Base-by-base conservation (phyloP, 2,329 filamentous ascomycete species). In the Gnomoniopsis smithogilvyi region DNA sequence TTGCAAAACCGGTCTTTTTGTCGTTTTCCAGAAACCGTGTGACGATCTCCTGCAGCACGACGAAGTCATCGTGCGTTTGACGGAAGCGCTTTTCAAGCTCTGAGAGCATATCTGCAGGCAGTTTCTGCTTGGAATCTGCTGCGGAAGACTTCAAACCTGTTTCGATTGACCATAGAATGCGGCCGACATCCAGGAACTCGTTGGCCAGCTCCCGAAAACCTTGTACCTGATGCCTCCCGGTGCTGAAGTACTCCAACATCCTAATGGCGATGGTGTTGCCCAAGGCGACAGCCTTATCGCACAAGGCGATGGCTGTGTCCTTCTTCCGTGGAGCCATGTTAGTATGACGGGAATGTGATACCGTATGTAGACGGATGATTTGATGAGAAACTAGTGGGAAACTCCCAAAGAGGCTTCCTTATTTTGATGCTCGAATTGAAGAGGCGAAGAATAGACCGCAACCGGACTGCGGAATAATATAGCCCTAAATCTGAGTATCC, bases 161-260 rank as follows among this genome's bases (percentile, higher is more conserved):
- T 70, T 89, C 86, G 62, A 90, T 85, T n/a, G 84, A 82, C 77
- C 86, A 88, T 46, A 90, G 76, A 46, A 86, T 82, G 56, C 85
- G 81, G 68, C 83, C 87, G 6, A 85, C 83, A 58, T 89, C 86
- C 59, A 91, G 79, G 67, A 90, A 89, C 63, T 87, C 85, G 62
- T 81, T 80, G 11, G 87, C 85, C 21, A 90, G 77, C 26, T 78
- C 73, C 60, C 82, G 80, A 69, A 88, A 84, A 34, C 82, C 81
- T 54, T 79, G 73, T 0, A 81, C 80, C 38, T 80, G 76, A 38
- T 79, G 73, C 65, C 83, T 84, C 59, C 80, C 78, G 4, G 80
- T 78, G 56, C 80, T 82, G 22, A 87, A 76, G 62, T 86, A 88
- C 68, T 88, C 85, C 45, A 88, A 78, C 76, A 87, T 83, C 63